A percentile compares a stretch with the other conserved stretches of the same genome.
These are phyloP conservation scores for Jimgerdemannia lactiflua DNA, from an alignment of 192 early-diverging fungal species.

Conservation along the genomic window DNA sequence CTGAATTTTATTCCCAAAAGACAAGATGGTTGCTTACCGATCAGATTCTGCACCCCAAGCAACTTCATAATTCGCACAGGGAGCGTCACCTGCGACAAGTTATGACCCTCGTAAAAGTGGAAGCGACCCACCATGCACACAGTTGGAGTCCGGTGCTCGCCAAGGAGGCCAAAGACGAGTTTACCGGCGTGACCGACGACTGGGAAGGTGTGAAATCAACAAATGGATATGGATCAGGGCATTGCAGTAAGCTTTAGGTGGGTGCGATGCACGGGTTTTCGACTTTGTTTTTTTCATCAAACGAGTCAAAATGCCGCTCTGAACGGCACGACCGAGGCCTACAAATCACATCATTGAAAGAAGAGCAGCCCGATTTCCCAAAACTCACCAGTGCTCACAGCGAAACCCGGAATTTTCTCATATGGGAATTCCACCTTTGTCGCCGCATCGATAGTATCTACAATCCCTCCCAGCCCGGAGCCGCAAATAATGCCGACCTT, in stretches of 20 bases:
- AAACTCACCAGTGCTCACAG: slow-evolving; percentile 62
- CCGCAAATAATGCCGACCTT: slow-evolving; percentile 84
- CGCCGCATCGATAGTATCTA: slow-evolving; percentile 57
- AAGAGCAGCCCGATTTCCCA: no score
- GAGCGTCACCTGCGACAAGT: slow-evolving; percentile 73
- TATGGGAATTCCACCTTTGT: slow-evolving; percentile 64
- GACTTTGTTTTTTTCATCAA: neutral
- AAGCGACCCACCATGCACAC: slow-evolving; percentile 89
- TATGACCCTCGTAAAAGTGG: slow-evolving; percentile 91
- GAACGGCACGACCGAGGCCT: no score
- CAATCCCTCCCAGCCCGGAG: slow-evolving; percentile 76
- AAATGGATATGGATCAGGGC: neutral
- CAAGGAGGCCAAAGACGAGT: slow-evolving; percentile 83
- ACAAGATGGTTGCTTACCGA: slow-evolving; percentile 36
- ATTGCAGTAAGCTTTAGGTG: neutral
- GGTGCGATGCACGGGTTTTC: neutral
- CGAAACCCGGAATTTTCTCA: slow-evolving; percentile 85
- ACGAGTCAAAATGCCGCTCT: no score
- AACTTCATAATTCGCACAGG: slow-evolving; percentile 85
- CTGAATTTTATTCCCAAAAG: neutral
- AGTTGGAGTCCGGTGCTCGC: slow-evolving; percentile 53
- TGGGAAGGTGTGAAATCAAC: slow-evolving; percentile 3
- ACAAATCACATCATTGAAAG: no score
- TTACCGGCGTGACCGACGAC: slow-evolving; percentile 75
- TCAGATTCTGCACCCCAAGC: slow-evolving; percentile 72